Conservation (phyloP, 352 stramenopile genomes). For the Peronospora farinosa region DNA sequence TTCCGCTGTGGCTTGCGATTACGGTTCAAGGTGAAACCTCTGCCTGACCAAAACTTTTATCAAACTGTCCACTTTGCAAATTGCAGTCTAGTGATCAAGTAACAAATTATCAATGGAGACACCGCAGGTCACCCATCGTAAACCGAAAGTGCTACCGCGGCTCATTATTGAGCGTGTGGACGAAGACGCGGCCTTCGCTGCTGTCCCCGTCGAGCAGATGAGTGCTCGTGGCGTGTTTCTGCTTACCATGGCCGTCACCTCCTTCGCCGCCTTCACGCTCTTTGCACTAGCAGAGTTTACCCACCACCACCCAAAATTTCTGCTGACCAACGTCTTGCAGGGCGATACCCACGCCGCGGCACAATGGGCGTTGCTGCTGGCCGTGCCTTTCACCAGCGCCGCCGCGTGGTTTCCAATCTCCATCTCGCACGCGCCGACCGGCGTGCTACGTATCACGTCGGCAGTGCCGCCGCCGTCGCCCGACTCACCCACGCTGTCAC, state of each 20-base stretch:
- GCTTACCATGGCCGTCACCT: conserved; percentile 43
- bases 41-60: conserved; percentile 3
- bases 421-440: conserved; percentile 27
- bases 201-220: conserved; percentile 32
- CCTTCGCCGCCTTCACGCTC: conserved; percentile 61
- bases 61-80: conserved; percentile 12
- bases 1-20: conserved; percentile 9
- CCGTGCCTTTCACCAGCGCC: conserved; percentile 50
- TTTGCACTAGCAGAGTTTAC: conserved; percentile 51
- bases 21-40: conserved; percentile 12
- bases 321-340: conserved; percentile 30
- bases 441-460: conserved; percentile 33
- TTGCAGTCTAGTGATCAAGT: conserved; percentile 1
- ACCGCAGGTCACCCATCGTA: conserved; percentile 13
- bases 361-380: conserved; percentile 42
- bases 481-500: conserved; percentile 12
- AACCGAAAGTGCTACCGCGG: conserved; percentile 12
- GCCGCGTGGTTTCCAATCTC: conserved; percentile 53
- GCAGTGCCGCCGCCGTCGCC: conserved; percentile 17
- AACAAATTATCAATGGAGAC: conserved; percentile 8
- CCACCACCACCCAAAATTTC: conserved; percentile 35
- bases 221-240: conserved; percentile 49
- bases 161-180: conserved; percentile 19
- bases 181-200: conserved; percentile 21
- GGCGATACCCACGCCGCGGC: conserved; percentile 31